Percentiles rank a stretch among this genome's conserved stretches.
Conservation (phyloP, 805 yeast genomes). For the Jamesozyma piceae region DNA sequence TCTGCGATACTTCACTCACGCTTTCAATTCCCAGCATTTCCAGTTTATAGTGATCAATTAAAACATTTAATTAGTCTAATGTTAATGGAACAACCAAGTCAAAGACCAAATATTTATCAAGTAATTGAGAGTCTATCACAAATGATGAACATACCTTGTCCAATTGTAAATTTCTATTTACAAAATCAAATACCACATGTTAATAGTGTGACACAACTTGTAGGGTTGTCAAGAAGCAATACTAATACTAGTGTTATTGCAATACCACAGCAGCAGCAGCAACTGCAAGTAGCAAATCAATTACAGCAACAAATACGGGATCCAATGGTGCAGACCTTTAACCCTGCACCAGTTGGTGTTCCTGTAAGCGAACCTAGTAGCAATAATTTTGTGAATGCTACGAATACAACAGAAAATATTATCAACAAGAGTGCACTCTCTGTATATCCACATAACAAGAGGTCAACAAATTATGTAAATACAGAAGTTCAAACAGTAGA, state of each 20-base stretch:
- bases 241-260: not conserved
- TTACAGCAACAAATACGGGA: not conserved
- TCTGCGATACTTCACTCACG: constrained; percentile 50
- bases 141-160: constrained; percentile 44
- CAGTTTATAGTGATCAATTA: constrained; percentile 51
- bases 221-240: not conserved
- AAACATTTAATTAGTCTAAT: constrained; percentile 55
- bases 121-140: constrained; percentile 57
- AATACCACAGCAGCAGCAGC: not conserved
- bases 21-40: constrained; percentile 44
- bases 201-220: constrained; percentile 1
- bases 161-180: constrained; percentile 32
- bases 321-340: not conserved
- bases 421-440: not conserved
- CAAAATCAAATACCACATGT: not conserved
- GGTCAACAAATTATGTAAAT: not conserved
- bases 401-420: not conserved
- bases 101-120: constrained; percentile 68
- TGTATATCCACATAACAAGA: not conserved
- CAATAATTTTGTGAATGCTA: not conserved
- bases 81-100: constrained; percentile 54
- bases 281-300: not conserved
- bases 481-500: not conserved
- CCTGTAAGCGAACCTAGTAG: not conserved
- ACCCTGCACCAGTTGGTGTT: not conserved